Base-by-base conservation (phyloP, 768 basidiomycete species). In the Galerina sulciceps region DNA sequence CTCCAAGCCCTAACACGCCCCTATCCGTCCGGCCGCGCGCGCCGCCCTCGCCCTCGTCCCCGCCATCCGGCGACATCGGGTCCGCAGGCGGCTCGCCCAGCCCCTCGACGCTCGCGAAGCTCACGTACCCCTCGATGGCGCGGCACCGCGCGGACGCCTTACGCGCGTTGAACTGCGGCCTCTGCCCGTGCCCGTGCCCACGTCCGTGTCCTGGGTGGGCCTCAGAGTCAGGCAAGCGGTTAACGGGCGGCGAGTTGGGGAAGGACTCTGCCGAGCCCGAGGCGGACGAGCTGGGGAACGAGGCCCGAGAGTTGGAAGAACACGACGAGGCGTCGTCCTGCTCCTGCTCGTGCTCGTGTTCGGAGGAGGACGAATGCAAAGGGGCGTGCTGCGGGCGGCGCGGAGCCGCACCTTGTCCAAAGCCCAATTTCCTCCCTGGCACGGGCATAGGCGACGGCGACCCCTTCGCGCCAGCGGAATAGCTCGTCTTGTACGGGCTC, bases 101-200 rank as follows among this genome's bases (percentile, higher is more conserved):
- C 20, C 88, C 88, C 72, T 87, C 87, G 10, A 90, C 80, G 48
- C 79, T 81, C 40, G 85, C 79, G 55, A 90, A 90, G n/a, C 81
- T 83, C 36, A 90, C 85, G 61, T 89, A 89, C 1, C 88, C 88
- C 14, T 83, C 77, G 31, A 85, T 80, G 35, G 79, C 71, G 22
- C 76, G 78, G 60, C 87, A 83, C 55, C 81, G 80, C 34, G 79
- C 82, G n/a, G 80, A 80, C 6, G 89, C 88, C 18, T 78, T 80
- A 40, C 84, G 81, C 10, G 83, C 86, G 65, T 90, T 85, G 76
- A 90, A 90, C 3, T 75, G 62, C n/a, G 81, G 75, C 14, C 53
- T 4, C 14, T 44, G 5, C 8, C 26, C 26, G 26, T 8, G 26
- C 26, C 26, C 26, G 26, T 31, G 4, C 26, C 26, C 26, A 8